A percentile compares a stretch with the other conserved stretches of the same genome.
These are phyloP conservation scores for Cadophora luteo-olivacea DNA, from an alignment of 2,329 filamentous ascomycete genomes.

Conservation along the genomic window DNA sequence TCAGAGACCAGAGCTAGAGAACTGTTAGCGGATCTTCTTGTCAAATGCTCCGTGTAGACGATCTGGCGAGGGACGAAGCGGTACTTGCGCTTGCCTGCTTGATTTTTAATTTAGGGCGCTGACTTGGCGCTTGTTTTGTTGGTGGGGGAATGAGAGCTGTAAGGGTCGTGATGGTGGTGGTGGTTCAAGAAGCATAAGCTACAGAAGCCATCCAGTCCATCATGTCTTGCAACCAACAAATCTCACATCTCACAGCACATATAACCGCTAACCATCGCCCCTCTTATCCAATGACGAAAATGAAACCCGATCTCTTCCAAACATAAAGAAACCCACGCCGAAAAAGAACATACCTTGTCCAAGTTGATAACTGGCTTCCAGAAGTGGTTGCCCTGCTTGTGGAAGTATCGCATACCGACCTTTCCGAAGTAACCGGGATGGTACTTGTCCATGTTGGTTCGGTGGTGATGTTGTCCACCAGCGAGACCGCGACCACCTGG, in stretches of 20 bases:
- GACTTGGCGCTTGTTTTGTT: not conserved
- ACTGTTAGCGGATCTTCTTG: constrained; percentile 27
- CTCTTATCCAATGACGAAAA: not conserved
- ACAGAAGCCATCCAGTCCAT: not conserved
- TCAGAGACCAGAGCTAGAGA: constrained; percentile 87
- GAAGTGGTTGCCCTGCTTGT: constrained; percentile 93
- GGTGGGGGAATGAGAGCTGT: too few relatives aligned
- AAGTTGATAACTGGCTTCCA: constrained; percentile 99
- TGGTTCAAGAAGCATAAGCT: too few relatives aligned
- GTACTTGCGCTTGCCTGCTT: constrained; percentile 16
- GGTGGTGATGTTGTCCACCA: constrained; percentile 99
- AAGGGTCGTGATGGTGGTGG: not conserved
- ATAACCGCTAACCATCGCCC: not conserved
- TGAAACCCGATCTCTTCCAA: not conserved
- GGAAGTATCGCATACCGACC: constrained; percentile 95
- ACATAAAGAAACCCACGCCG: not conserved
- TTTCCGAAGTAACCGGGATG: constrained; percentile 99
- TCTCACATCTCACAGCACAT: constrained; percentile 8
- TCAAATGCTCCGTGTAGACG: constrained; percentile 23
- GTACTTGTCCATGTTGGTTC: constrained; percentile 91
- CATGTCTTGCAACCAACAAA: not conserved
- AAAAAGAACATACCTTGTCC: constrained; percentile 81
- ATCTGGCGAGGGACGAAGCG: constrained; percentile 19
- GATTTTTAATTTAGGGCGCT: constrained; percentile 8
- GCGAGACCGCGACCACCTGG: constrained; percentile 85